A percentile compares a stretch with the other conserved stretches of the same genome.
These are phyloP conservation scores for Bipolaris cookei DNA, from an alignment of 2,329 filamentous ascomycete genomes.

Conservation along the genomic window DNA sequence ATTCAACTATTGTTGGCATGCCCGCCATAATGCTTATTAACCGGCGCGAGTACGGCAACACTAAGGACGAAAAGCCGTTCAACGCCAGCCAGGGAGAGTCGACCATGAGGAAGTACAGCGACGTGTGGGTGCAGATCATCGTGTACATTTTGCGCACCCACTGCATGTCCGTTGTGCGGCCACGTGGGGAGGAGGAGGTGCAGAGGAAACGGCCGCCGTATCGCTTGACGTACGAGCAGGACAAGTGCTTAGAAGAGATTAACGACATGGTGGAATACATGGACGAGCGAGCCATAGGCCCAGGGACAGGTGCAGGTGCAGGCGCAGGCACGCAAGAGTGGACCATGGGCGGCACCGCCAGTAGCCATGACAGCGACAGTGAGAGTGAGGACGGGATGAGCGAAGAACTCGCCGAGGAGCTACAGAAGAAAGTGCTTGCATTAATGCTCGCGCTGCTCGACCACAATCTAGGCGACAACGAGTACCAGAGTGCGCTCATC, in stretches of 20 bases:
- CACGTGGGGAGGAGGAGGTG: too few relatives aligned
- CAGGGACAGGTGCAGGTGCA: too few relatives aligned
- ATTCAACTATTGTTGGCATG: neutral
- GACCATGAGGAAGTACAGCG: slow-evolving; percentile 13
- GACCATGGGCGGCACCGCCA: too few relatives aligned
- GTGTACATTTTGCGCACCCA: slow-evolving; percentile 10
- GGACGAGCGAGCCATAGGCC: too few relatives aligned
- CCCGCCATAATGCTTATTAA: slow-evolving; percentile 12
- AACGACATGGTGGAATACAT: too few relatives aligned
- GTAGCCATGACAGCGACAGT: too few relatives aligned
- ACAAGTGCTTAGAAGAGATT: too few relatives aligned
- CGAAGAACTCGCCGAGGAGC: slow-evolving; percentile 1
- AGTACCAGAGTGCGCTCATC: slow-evolving; percentile 13
- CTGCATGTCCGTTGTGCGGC: too few relatives aligned
- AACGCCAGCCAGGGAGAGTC: neutral
- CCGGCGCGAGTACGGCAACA: neutral
- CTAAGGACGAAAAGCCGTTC: neutral
- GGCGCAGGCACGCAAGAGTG: too few relatives aligned
- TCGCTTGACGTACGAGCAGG: too few relatives aligned
- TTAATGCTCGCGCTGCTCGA: slow-evolving; percentile 14
- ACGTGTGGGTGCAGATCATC: slow-evolving; percentile 8
- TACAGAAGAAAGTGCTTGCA: slow-evolving; percentile 5
- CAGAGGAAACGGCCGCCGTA: too few relatives aligned
- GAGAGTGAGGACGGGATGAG: neutral
- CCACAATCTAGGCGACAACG: slow-evolving; percentile 4